phyloP scores from a whole-genome alignment of 768 basidiomycete genomes.

The Xerocomus spinulosus region DNA sequence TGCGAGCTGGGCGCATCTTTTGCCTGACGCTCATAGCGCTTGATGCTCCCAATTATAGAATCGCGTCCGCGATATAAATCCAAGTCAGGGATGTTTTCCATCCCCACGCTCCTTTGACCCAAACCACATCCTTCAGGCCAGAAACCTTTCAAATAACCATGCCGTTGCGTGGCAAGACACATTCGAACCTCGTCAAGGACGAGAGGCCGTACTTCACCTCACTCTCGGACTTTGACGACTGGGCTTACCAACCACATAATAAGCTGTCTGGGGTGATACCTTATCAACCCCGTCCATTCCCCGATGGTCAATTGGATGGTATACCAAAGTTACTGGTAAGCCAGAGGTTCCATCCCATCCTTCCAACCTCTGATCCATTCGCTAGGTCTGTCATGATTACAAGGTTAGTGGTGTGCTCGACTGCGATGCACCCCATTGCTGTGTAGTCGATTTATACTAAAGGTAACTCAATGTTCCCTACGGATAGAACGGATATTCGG shows the following conservation, averaged over 20 bases:
- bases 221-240: slow-evolving; percentile 56
- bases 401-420: too few species aligned
- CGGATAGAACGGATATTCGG: slow-evolving; percentile 70
- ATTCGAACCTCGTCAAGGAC: slow-evolving; percentile 22
- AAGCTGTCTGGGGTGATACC: slow-evolving; percentile 42
- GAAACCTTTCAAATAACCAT: too few species aligned
- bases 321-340: slow-evolving; percentile 70
- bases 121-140: too few species aligned
- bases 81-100: too few species aligned
- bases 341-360: too few species aligned
- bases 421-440: too few species aligned
- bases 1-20: too few species aligned
- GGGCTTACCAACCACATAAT: slow-evolving; percentile 37
- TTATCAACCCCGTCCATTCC: slow-evolving; percentile 29
- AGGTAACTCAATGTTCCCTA: slow-evolving; percentile 9
- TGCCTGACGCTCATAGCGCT: too few species aligned
- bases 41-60: too few species aligned
- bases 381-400: slow-evolving; percentile 32
- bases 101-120: too few species aligned
- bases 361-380: slow-evolving; percentile 20
- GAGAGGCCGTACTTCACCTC: slow-evolving; percentile 48
- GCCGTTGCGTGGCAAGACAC: slow-evolving; percentile 25
- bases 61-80: too few species aligned
- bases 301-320: slow-evolving; percentile 20
- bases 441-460: too few species aligned